These are phyloP conservation scores for Cenchrus purpureus DNA, from an alignment of 176 grass and related monocot genomes.

Conservation along the genomic window DNA sequence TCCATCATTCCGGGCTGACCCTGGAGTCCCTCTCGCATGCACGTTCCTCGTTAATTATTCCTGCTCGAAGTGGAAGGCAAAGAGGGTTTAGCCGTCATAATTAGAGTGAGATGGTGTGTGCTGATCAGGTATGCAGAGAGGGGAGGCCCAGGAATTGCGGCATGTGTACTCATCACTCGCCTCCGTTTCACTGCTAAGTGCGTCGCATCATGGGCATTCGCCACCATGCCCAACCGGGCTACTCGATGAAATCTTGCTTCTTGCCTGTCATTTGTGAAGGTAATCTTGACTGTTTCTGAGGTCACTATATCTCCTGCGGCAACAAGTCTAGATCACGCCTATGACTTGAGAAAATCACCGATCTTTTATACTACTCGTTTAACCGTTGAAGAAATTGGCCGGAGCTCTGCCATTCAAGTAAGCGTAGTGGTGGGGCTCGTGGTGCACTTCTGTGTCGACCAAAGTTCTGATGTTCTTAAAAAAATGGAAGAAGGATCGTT, in stretches of 20 bases:
- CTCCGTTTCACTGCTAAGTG: constrained; percentile 26
- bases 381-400: neutral
- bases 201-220: constrained; percentile 38
- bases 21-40: no score
- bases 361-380: neutral
- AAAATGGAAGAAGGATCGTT: neutral
- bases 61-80: constrained; percentile 5
- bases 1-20: neutral
- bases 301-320: neutral
- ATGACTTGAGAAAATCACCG: neutral
- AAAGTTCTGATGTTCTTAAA: neutral
- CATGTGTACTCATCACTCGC: constrained; percentile 39
- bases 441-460: neutral
- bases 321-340: neutral
- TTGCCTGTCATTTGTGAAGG: neutral
- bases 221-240: constrained; percentile 15
- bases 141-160: constrained; percentile 33
- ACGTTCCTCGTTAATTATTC: neutral
- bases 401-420: neutral
- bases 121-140: neutral
- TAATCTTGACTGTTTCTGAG: neutral
- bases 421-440: no score
- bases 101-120: neutral
- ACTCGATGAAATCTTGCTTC: constrained; percentile 30
- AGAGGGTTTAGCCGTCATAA: neutral